phyloP scores from a whole-genome alignment of 176 grass and related monocot genomes.

The Leersia perrieri region DNA sequence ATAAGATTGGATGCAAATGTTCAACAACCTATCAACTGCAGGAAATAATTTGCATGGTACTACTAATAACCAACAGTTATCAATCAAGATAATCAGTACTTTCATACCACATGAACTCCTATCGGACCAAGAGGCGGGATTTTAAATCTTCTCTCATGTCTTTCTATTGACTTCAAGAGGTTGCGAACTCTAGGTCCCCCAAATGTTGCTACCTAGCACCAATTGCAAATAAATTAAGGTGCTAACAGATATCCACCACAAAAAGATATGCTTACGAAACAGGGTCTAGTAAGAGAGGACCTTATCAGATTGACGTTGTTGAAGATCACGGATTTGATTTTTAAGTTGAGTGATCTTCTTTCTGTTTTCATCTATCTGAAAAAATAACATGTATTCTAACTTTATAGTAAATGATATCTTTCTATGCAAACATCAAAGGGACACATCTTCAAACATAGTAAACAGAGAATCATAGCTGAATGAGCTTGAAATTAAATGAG shows the following conservation, averaged over 20 bases:
- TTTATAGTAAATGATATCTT: not conserved
- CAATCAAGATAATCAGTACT: slow-evolving; percentile 26
- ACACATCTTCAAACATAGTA: not conserved
- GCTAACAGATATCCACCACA: not conserved
- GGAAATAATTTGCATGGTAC: not conserved
- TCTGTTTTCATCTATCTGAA: slow-evolving; percentile 53
- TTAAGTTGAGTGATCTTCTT: slow-evolving; percentile 36
- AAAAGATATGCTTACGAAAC: not conserved
- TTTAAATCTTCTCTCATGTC: slow-evolving; percentile 52
- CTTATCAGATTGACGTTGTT: slow-evolving; percentile 55
- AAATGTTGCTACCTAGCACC: slow-evolving; percentile 63
- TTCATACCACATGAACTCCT: slow-evolving; percentile 77
- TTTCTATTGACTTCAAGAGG: slow-evolving; percentile 66
- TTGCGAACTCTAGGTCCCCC: slow-evolving; percentile 66
- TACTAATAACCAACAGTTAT: slow-evolving; percentile 6
- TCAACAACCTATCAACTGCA: not conserved
- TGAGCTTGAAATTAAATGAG: not conserved
- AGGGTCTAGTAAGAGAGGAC: slow-evolving; percentile 24
- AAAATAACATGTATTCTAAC: slow-evolving; percentile 9
- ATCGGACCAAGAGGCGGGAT: slow-evolving; percentile 84
- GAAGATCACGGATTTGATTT: slow-evolving; percentile 51
- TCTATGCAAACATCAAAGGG: not conserved
- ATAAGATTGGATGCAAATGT: not conserved
- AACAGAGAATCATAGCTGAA: not conserved
- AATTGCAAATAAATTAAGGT: slow-evolving; percentile 16